Conservation (phyloP, 2,329 filamentous ascomycete genomes). For the Helotiales sp. region DNA sequence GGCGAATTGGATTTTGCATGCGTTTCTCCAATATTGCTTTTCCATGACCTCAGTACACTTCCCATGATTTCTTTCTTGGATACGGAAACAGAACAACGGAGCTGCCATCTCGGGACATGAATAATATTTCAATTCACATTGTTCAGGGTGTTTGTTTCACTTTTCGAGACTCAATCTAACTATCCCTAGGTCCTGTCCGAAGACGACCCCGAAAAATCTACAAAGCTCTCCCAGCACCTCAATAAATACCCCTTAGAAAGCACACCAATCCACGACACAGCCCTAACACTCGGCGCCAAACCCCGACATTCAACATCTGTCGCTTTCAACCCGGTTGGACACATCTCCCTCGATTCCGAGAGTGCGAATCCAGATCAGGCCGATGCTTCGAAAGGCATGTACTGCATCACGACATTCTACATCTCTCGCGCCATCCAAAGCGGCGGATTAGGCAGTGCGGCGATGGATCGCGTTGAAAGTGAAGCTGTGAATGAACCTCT, state of each 20-base stretch:
- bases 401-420: slow-evolving; percentile 36
- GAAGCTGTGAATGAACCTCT: slow-evolving; percentile 32
- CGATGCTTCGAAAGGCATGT: slow-evolving; percentile 23
- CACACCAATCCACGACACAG: slow-evolving; percentile 31
- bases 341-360: slow-evolving; percentile 33
- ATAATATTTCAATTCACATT: no score
- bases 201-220: neutral
- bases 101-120: no score
- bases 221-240: slow-evolving; percentile 28
- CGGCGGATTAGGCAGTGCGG: slow-evolving; percentile 30
- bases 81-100: no score
- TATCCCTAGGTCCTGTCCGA: neutral
- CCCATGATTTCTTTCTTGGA: no score
- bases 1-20: no score
- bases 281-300: slow-evolving; percentile 29
- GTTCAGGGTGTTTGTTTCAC: no score
- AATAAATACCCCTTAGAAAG: slow-evolving; percentile 31
- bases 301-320: slow-evolving; percentile 14
- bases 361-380: slow-evolving; percentile 12
- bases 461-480: slow-evolving; percentile 35
- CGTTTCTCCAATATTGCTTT: no score
- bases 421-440: slow-evolving; percentile 36
- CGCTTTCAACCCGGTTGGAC: slow-evolving; percentile 35
- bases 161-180: neutral
- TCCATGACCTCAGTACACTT: no score